A percentile compares a stretch with the other conserved stretches of the same genome.
Evolutionary conservation across 306 rosid genomes (phyloP).

Genomic region (Notholithocarpus densiflorus): DNA sequence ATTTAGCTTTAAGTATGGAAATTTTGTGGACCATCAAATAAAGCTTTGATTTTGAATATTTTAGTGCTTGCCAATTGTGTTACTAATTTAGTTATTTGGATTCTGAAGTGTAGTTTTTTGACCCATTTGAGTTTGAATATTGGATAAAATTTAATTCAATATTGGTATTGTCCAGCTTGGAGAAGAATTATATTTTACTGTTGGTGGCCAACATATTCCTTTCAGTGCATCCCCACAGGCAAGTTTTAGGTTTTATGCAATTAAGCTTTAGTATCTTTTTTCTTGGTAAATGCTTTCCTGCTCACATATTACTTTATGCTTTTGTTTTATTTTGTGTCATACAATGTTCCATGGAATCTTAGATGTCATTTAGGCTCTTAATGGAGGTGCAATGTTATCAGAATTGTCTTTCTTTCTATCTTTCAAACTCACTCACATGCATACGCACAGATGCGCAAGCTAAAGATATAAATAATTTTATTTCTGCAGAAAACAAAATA

Average conservation of each 20-base stretch:
- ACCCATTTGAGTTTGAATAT: not conserved
- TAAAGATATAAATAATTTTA: too few species aligned
- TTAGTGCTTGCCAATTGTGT: slow-evolving; percentile 1
- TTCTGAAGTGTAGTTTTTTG: not conserved
- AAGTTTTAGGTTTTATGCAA: slow-evolving; percentile 26
- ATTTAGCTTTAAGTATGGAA: not conserved
- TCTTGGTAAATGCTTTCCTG: not conserved
- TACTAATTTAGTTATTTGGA: not conserved
- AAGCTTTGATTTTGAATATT: not conserved
- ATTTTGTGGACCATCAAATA: not conserved
- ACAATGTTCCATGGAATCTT: not conserved
- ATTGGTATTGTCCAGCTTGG: slow-evolving; percentile 64
- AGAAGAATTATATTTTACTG: slow-evolving; percentile 71
- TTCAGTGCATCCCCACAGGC: slow-evolving; percentile 98
- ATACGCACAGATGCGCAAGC: not conserved
- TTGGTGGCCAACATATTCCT: slow-evolving; percentile 86
- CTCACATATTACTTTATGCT: not conserved
- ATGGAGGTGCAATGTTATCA: not conserved
- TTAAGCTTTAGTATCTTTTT: not conserved
- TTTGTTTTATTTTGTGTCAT: not conserved
- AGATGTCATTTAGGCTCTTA: not conserved
- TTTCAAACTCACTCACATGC: not conserved
- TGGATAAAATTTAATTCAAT: slow-evolving; percentile 25
- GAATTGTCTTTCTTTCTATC: not conserved
- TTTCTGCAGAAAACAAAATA: too few species aligned